A percentile compares a stretch with the other conserved stretches of the same genome.
Evolutionary conservation across 192 early-diverging fungal genomes (phyloP).

Genomic region (Coemansia sp.): DNA sequence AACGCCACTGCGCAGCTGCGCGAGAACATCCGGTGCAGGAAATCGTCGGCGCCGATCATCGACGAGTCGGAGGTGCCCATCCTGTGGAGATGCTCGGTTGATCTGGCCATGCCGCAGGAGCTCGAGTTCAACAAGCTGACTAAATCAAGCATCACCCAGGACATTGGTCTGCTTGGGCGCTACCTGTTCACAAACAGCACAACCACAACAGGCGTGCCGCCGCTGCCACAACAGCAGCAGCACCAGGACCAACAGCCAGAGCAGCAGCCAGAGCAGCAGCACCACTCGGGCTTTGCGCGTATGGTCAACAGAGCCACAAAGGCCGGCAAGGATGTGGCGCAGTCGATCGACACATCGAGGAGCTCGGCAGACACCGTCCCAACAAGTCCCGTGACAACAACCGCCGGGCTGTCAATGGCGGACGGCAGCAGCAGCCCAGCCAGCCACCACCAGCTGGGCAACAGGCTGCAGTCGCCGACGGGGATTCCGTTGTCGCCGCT

Average conservation of each 20-base stretch:
- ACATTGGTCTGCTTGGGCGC: constrained; percentile 49
- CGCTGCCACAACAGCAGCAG: too few relatives aligned
- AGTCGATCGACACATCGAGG: neutral
- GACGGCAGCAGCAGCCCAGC: constrained; percentile 18
- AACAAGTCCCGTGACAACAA: neutral
- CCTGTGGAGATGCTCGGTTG: constrained; percentile 52
- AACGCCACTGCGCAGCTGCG: constrained; percentile 42
- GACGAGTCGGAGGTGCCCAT: constrained; percentile 54
- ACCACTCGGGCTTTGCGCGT: neutral
- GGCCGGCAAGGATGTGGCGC: neutral
- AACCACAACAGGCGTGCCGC: too few relatives aligned
- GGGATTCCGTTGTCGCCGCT: constrained; percentile 33
- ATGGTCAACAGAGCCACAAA: neutral
- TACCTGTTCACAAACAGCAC: constrained; percentile 36
- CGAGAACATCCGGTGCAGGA: constrained; percentile 51
- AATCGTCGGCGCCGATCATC: constrained; percentile 54
- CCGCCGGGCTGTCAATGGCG: constrained; percentile 2
- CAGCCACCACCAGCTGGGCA: constrained; percentile 13
- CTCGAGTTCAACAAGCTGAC: constrained; percentile 47
- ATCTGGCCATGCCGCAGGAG: constrained; percentile 30
- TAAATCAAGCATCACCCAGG: constrained; percentile 38
- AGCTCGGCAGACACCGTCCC: neutral
- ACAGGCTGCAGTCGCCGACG: neutral
- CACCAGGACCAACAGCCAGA: neutral
- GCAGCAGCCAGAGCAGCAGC: constrained; percentile 7